Base-by-base conservation (phyloP, 225 moss, liverwort and hornwort genomes). In the Pseudisothecium myosuroides region DNA sequence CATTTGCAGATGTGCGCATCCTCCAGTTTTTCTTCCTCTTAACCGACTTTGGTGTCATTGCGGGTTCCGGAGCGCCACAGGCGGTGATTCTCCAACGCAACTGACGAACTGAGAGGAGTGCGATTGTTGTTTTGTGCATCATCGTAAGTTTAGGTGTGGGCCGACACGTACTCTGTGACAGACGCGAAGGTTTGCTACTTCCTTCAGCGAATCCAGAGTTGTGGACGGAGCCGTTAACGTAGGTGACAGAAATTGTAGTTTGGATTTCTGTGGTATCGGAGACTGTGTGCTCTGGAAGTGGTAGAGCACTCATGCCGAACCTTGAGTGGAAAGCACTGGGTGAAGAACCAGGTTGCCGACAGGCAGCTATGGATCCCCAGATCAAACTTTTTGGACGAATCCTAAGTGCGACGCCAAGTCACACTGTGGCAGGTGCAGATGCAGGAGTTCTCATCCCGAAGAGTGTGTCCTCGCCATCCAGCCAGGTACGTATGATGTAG, bases 351-450 rank as follows among this genome's bases (percentile, higher is more conserved):
- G 92, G 92, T 86, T 92, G 94, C 92, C 88, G 81, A 58, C 86
- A 87, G 82, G 91, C 90, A 84, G 56, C 93, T 66, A 93, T 90
- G 94, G 94, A 93, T 91, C 91, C 94, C 81, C 88, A 90, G 76
- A 91, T 94, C 26, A 94, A 92, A 89, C 93, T 94, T 78, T 94
- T 94, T 94, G 94, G 94, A 83, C 89, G 91, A 64, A 88, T 92
- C 85, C 87, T 94, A 52, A 91, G 92, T 93, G 92, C 91, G 94
- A 88, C 61, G 47, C 55, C 90, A 49, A 87, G 67, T 90, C 91
- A 78, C 91, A 91, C 89, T 90, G 90, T 84, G 76, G 91, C 94
- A 92, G 93, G 92, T 94, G 93, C 94, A 89, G 94, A 94, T 94
- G 93, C 94, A 94, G 94, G 92, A 92, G 93, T 88, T 92, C 86